Base-by-base conservation (phyloP, 2,329 filamentous ascomycete genomes). In the Eurotiales sp. region DNA sequence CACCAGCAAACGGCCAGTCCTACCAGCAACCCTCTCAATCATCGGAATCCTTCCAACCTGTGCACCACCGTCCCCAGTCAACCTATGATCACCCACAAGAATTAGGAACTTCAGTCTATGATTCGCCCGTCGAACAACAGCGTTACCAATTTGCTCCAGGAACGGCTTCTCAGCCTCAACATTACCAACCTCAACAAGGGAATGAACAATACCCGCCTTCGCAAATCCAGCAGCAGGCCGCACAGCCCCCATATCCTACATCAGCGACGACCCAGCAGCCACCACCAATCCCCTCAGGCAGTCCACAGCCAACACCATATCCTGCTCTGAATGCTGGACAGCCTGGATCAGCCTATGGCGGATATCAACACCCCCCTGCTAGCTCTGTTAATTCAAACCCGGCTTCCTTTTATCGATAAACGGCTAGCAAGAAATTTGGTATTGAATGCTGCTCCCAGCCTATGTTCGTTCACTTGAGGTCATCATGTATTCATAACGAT, bases 21-120 rank as follows among this genome's bases (percentile, higher is more conserved):
- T 69, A 71, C 40, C 77, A 78, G 54, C 77, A 44, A 23, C 50
- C 50, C 8, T 44, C 36, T 25, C 51, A 53, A 12, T 40, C 75
- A 17, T 72, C 67, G 50, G 68, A 72, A 50, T 39, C 77, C 67
- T 66, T 76, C 68, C 67, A 63, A 47, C 55, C 69, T 41, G 58
- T 65, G 21, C 67, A 73, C 51, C 81, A 81, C 51, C 81, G 80
- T 14, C 84, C 83, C 3, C 80, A 84, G 62, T 86, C 83, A 66
- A 86, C 82, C 10, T 87, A 86, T 59, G 83, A 84, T 23, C 81
- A 83, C 56, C 83, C 87, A 0, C 88, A 91, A 69, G 88, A 92
- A 70, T 75, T 92, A 42, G 85, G 87, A 22, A 90, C 87, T 0
- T 87, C 86, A 1, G 82, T 82, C 8, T 91, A 90, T 62, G 86